Evolutionary conservation across 2,329 filamentous ascomycete genomes (phyloP).

Genomic region (Byssochlamys sp.): DNA sequence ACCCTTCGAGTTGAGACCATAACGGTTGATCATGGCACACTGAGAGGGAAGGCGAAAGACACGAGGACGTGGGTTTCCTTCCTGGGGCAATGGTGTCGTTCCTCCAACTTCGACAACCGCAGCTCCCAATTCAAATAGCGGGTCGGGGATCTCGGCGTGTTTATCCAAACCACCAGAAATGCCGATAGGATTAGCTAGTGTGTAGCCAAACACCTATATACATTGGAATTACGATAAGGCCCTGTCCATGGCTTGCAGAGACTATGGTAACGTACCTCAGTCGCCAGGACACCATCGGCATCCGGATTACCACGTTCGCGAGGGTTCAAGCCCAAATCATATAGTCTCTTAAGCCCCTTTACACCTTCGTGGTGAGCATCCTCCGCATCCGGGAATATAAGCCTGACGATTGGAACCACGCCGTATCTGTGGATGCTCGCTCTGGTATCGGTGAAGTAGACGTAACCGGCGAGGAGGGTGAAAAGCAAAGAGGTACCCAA

Average conservation of each 20-base stretch:
- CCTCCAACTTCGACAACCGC: conserved; percentile 87
- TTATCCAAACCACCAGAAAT: conserved; percentile 96
- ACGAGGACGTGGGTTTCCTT: conserved; percentile 75
- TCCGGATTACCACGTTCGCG: conserved; percentile 64
- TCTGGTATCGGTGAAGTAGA: conserved; percentile 66
- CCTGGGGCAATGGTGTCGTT: conserved; percentile 75
- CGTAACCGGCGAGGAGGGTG: conserved; percentile 43
- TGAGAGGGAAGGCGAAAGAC: conserved; percentile 78
- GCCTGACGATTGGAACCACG: conserved; percentile 41
- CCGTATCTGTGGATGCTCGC: conserved; percentile 60
- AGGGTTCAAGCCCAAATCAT: conserved; percentile 66
- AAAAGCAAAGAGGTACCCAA: conserved; percentile 46
- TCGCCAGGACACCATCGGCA: conserved; percentile 43
- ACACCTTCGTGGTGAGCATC: conserved; percentile 83
- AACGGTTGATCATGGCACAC: conserved; percentile 86
- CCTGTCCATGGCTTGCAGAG: not conserved
- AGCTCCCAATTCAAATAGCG: conserved; percentile 73
- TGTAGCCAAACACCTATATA: conserved; percentile 61
- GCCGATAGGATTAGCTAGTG: conserved; percentile 74
- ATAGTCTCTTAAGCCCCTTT: conserved; percentile 58
- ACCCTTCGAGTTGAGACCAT: conserved; percentile 85
- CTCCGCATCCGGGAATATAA: conserved; percentile 48
- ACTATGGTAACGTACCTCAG: conserved; percentile 33
- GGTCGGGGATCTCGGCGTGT: conserved; percentile 76
- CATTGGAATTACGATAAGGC: not conserved